Conservation (phyloP, 179 eudicot species). For the Beta macrorhiza region DNA sequence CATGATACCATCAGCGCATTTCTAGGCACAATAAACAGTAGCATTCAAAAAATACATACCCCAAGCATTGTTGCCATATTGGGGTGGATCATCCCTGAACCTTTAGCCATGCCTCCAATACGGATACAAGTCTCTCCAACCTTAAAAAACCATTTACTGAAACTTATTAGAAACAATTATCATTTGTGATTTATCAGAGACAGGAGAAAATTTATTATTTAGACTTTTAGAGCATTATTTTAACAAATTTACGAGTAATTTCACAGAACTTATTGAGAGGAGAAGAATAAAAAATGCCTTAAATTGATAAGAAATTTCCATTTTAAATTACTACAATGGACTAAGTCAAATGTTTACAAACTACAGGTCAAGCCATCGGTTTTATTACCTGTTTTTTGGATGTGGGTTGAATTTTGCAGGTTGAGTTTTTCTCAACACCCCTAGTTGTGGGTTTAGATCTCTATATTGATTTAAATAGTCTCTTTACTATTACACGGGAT, state of each 20-base stretch:
- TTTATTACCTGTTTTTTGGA: too few relatives aligned
- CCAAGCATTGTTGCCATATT: conserved; percentile 99
- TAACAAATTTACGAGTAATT: neutral
- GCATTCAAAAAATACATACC: conserved; percentile 47
- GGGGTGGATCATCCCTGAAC: conserved; percentile 99
- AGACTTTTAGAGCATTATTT: neutral
- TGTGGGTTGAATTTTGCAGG: too few relatives aligned
- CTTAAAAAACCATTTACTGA: conserved; percentile 30
- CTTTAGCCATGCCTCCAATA: conserved; percentile 99
- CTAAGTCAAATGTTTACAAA: neutral
- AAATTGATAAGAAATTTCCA: neutral
- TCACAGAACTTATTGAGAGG: neutral
- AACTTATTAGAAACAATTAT: conserved; percentile 4
- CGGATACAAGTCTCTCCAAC: conserved; percentile 68
- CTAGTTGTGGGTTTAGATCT: too few relatives aligned
- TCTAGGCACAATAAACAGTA: conserved; percentile 9
- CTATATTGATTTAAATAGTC: neutral
- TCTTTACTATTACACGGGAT: neutral
- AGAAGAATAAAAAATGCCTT: neutral
- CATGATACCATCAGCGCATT: conserved; percentile 5
- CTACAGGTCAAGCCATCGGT: too few relatives aligned
- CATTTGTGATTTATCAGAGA: neutral
- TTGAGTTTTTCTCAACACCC: too few relatives aligned
- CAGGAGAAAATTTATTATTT: neutral
- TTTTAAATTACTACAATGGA: neutral